These are phyloP conservation scores for Bromus sterilis DNA, from an alignment of 176 grass and related monocot species.

Conservation along the genomic window DNA sequence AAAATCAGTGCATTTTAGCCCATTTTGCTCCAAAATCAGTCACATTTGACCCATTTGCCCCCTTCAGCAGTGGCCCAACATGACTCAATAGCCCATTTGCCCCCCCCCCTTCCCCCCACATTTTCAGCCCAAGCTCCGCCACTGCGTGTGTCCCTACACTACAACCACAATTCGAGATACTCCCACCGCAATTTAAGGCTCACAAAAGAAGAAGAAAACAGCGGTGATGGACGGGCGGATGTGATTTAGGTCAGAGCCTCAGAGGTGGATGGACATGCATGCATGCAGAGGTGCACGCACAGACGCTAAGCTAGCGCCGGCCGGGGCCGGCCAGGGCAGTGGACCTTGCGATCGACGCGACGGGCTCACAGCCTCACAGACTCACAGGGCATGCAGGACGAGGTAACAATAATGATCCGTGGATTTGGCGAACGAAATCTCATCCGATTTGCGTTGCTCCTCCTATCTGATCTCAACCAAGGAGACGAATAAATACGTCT, in stretches of 20 bases:
- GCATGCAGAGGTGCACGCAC: background rate
- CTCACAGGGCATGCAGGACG: no score
- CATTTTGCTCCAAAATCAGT: no score
- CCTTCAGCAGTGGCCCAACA: no score
- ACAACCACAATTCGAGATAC: background rate
- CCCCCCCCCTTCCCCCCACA: no score
- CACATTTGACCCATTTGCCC: no score
- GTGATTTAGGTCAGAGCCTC: slow-evolving; percentile 51
- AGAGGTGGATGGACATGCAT: background rate
- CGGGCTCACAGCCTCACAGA: background rate
- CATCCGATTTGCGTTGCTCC: background rate
- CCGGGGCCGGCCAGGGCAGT: background rate
- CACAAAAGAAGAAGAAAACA: background rate
- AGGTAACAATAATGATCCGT: no score
- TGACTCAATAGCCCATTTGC: no score
- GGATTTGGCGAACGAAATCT: no score
- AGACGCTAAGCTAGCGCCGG: background rate
- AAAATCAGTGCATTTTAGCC: no score
- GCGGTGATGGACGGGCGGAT: slow-evolving; percentile 25
- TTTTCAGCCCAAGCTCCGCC: no score
- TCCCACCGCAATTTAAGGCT: background rate
- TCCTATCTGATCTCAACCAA: background rate
- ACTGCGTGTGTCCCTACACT: no score
- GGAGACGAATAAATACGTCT: background rate
- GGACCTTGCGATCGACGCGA: slow-evolving; percentile 37